These are phyloP conservation scores for Cichorium intybus DNA, from an alignment of 140 eudicot species.

Conservation along the genomic window DNA sequence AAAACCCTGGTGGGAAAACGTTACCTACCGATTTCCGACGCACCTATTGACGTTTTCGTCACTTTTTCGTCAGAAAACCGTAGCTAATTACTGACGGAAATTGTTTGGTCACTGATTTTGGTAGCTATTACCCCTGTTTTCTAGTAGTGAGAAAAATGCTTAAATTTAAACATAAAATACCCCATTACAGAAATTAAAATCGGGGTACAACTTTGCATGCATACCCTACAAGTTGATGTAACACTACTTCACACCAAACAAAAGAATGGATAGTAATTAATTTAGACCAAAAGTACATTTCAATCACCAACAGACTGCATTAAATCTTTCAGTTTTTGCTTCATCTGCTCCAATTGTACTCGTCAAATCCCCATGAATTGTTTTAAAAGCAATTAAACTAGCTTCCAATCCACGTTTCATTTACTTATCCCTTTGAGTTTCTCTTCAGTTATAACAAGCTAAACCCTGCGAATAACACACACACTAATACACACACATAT, in stretches of 20 bases:
- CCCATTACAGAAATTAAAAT: neutral
- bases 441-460: neutral
- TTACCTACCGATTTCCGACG: too few species aligned
- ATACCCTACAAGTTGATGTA: slow-evolving; percentile 20
- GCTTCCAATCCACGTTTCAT: slow-evolving; percentile 28
- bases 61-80: too few species aligned
- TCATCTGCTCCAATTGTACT: slow-evolving; percentile 15
- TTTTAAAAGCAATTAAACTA: slow-evolving; percentile 33
- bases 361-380: slow-evolving; percentile 27
- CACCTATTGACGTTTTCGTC: too few species aligned
- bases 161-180: neutral
- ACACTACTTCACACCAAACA: slow-evolving; percentile 32
- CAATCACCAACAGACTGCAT: slow-evolving; percentile 30
- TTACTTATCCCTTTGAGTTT: slow-evolving; percentile 6
- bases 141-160: neutral
- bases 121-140: too few species aligned
- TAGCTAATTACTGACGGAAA: too few species aligned
- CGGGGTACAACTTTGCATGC: neutral
- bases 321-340: slow-evolving; percentile 17
- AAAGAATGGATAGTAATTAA: slow-evolving; percentile 9
- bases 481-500: neutral
- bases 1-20: too few species aligned
- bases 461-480: neutral
- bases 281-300: slow-evolving; percentile 22
- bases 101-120: too few species aligned